These are phyloP conservation scores for Xylaria sp. DNA, from an alignment of 2,329 filamentous ascomycete genomes.

Conservation along the genomic window DNA sequence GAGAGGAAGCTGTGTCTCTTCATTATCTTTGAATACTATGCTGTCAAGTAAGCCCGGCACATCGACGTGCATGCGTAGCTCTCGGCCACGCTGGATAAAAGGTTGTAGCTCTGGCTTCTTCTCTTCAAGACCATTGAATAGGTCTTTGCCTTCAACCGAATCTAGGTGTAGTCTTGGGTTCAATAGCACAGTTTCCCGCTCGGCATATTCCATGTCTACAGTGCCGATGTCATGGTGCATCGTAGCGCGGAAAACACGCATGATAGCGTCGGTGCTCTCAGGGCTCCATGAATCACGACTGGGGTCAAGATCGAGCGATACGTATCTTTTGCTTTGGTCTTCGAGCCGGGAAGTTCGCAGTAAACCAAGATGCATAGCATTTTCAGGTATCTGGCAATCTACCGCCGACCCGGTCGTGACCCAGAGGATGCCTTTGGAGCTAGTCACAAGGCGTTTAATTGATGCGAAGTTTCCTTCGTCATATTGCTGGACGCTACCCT, in stretches of 20 bases:
- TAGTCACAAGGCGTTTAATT: constrained; percentile 25
- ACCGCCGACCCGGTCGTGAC: constrained; percentile 32
- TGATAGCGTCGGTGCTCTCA: constrained; percentile 16
- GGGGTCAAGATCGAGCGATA: constrained; percentile 45
- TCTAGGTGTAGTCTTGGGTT: constrained; percentile 29
- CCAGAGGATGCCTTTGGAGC: constrained; percentile 33
- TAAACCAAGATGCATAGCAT: constrained; percentile 39
- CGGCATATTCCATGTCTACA: constrained; percentile 35
- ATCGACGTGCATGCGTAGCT: constrained; percentile 27
- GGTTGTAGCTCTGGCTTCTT: constrained; percentile 21
- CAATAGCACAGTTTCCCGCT: constrained; percentile 21
- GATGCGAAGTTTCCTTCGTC: constrained; percentile 18
- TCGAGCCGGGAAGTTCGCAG: constrained; percentile 43
- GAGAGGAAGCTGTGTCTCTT: neutral
- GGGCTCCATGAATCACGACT: constrained; percentile 13
- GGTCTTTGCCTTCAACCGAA: constrained; percentile 4
- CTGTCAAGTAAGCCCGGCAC: constrained; percentile 30
- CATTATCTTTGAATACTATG: constrained; percentile 30
- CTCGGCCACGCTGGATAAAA: constrained; percentile 26
- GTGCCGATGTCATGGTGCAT: neutral
- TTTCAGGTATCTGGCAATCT: constrained; percentile 35
- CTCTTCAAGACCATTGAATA: neutral
- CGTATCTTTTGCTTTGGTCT: constrained; percentile 35
- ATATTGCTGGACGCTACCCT: constrained; percentile 6
- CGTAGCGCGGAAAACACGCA: constrained; percentile 23